Evolutionary conservation across 75 land plant species (phyloP), one percentile per base, ranked within the genome.

Genomic region (Chamaecyparis obtusa): DNA sequence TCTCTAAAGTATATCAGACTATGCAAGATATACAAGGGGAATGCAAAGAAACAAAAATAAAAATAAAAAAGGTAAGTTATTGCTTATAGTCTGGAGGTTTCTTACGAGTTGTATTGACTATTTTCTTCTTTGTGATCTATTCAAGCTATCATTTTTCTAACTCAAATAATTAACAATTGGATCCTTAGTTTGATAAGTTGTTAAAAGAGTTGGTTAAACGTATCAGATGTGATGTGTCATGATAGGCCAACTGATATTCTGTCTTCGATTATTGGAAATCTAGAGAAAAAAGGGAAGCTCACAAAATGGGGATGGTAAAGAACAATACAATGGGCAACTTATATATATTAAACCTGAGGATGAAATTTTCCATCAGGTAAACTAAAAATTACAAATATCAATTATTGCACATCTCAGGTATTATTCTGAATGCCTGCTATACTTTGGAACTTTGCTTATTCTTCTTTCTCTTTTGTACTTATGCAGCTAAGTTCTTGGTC

Each of bases 331-430:
- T 17, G 96, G 91, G 75, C 87, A 87, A 76, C 86, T 94, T 71
- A 89, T 96, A 54, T 98, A 92, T 86, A 67, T 93, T 6, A 98
- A 95, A 81, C 91, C 94, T 21, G 99, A 98, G 90, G 99, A 98
- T 91, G 97, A 96, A 88, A 87, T 98, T 87, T 91, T 98, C 81
- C 92, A 89, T 86, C 88, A 96, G 98, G 99, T 98, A 93, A 71
- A 77, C 27, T 44, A 46, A 56, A 46, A 1, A 84, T 48, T 16
- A n/a, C 48, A 83, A 9, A 76, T 24, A 15, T 19, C 24, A 32
- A 71, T 14, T 14, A 33, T n/a, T 44, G 48, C 54, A 48, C 30
- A 44, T 84, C 49, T 84, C 2, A 24, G 19, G n/a, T 44, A n/a
- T 69, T 76, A 54, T 19, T 57, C 24, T 24, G 81, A n/a, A 86